Base-by-base conservation (phyloP, 192 early-diverging fungal genomes). In the Rhizophagus sp. region DNA sequence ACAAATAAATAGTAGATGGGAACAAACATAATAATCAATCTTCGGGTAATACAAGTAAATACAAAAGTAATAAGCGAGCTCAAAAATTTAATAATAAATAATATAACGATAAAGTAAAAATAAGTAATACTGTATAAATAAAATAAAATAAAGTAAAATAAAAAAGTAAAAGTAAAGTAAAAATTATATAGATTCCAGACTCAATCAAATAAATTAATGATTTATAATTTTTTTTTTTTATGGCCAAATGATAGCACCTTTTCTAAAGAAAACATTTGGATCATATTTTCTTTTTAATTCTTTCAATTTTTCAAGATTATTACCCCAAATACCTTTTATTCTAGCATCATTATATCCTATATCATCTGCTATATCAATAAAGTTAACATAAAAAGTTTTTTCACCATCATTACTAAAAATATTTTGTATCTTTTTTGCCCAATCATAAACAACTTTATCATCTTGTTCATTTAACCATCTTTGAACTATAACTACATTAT, bases 231-330 rank as follows among this genome's bases (percentile, higher is more conserved):
- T 36, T 36, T 36, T 44, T 8, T 44, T 66, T 25, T 33, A 66
- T 1, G 65, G 65, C 24, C 30, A 66, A 66, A 66, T 33, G 15
- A 66, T 25, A 13, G 19, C 25, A 12, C 65, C 24, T 33, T 66
- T 66, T 13, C 30, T 33, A 66, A 66, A 66, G 13, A 66, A 66
- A 19, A 66, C 65, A 30, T 66, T 33, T 30, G 65, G 65, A 15
- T 66, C 65, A 33, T 66, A 66, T 25, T 66, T 66, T 66, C 65
- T 30, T 66, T 66, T 66, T 3, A 66, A 30, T 33, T 66, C 65
- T 66, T 66, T 66, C 65, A 66, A 66, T 66, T 33, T 66, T 27
- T 66, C 25, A 12, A 66, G 25, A 66, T 66, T 66, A 1, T n/a
- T 2, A 33, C 65, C 65, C 12, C 12, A 66, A 25, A 1, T 15